Evolutionary conservation across 208 protist genomes (phyloP).

Genomic region (Trypanosoma brucei): DNA sequence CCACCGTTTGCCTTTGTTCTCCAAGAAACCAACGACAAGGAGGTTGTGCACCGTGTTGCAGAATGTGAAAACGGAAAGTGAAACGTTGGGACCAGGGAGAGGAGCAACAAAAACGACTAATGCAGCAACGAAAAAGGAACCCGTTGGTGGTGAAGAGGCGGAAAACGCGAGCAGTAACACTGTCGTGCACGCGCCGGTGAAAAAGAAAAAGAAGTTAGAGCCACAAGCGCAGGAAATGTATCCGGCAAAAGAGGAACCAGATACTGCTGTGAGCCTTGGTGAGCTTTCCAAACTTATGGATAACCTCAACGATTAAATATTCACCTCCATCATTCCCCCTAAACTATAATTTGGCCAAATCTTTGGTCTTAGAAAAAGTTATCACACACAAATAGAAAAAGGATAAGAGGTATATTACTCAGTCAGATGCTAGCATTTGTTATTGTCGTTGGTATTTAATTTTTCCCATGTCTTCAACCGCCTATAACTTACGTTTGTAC

Average conservation of each 20-base stretch:
- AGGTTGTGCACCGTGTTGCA: conserved; percentile 33
- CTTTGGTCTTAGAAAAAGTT: no score
- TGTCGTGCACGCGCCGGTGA: conserved; percentile 37
- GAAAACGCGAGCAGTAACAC: background rate
- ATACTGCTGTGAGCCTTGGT: conserved; percentile 1
- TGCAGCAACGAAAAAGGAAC: background rate
- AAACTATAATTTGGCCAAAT: no score
- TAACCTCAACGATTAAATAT: background rate
- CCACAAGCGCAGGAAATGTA: background rate
- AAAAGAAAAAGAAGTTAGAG: conserved; percentile 54
- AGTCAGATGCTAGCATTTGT: no score
- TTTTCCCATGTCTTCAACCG: no score
- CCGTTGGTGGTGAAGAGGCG: background rate
- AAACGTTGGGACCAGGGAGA: conserved; percentile 20
- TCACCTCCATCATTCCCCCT: no score
- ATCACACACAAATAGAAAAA: no score
- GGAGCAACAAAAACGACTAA: conserved; percentile 7
- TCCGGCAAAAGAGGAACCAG: background rate
- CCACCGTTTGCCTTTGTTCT: conserved; percentile 62
- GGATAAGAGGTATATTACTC: no score
- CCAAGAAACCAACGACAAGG: conserved; percentile 34
- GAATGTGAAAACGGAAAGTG: conserved; percentile 23
- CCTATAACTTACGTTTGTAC: no score
- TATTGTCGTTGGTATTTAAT: no score
- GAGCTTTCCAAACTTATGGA: conserved; percentile 22